Percentiles rank a stretch among this genome's conserved stretches.
These are phyloP conservation scores for Orbilia oligospora DNA, from an alignment of 2,329 filamentous ascomycete species.

Conservation along the genomic window DNA sequence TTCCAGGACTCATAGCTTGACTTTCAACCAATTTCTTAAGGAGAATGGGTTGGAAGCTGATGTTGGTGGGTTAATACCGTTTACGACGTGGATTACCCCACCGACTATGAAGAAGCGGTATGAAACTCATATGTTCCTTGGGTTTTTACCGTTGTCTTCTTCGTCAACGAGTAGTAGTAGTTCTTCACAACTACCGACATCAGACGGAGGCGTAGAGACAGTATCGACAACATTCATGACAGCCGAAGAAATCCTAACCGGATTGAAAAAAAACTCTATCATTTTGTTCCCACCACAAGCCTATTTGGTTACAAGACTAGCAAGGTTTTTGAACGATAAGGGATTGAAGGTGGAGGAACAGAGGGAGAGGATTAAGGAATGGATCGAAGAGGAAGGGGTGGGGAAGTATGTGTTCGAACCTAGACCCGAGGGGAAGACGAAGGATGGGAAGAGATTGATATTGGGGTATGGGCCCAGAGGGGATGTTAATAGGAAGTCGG, in stretches of 20 bases:
- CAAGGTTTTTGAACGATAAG: conserved; percentile 71
- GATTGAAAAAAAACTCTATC: conserved; percentile 76
- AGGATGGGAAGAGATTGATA: conserved; percentile 70
- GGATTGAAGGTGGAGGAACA: conserved; percentile 65
- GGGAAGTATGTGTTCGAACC: conserved; percentile 75
- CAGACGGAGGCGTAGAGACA: conserved; percentile 76
- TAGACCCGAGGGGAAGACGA: conserved; percentile 68
- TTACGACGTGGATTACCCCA: conserved; percentile 91
- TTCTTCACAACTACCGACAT: conserved; percentile 70
- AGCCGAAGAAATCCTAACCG: conserved; percentile 70
- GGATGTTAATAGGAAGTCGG: conserved; percentile 74
- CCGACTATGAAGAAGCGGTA: conserved; percentile 80
- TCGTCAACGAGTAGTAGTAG: conserved; percentile 63
- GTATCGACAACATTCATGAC: conserved; percentile 80
- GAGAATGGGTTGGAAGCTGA: conserved; percentile 63
- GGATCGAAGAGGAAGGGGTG: conserved; percentile 71
- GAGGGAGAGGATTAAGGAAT: conserved; percentile 68
- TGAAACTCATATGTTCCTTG: conserved; percentile 97
- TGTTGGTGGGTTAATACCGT: conserved; percentile 55
- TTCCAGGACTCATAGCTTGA: conserved; percentile 70
- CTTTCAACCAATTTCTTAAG: conserved; percentile 77
- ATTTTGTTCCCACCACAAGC: conserved; percentile 93
- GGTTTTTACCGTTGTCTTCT: conserved; percentile 76
- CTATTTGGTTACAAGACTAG: conserved; percentile 76
- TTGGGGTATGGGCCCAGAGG: conserved; percentile 73